Percentiles rank a stretch among this genome's conserved stretches.
Evolutionary conservation across 345 rosid species (phyloP).

Genomic region (Camelina laxa): DNA sequence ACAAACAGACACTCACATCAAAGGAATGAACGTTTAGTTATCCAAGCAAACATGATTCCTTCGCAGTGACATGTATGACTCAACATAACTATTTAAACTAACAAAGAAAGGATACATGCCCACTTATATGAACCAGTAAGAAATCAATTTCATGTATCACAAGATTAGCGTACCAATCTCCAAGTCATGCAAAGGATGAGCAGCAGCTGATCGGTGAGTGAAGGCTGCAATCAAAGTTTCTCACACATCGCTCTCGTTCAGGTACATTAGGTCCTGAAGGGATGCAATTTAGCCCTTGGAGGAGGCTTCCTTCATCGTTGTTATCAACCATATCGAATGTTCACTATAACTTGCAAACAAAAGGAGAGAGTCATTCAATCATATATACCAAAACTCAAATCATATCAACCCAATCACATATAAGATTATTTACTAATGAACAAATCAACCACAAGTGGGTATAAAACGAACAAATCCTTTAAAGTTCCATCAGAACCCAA

Average conservation of each 20-base stretch:
- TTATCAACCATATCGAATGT: slow-evolving; percentile 54
- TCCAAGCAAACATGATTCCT: background rate
- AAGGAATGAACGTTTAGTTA: slow-evolving; percentile 7
- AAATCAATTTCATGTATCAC: background rate
- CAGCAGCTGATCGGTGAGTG: slow-evolving; percentile 75
- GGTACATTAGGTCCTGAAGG: slow-evolving; percentile 47
- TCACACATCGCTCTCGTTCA: slow-evolving; percentile 88
- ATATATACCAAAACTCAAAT: slow-evolving; percentile 12
- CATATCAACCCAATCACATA: background rate
- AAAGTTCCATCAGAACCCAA: slow-evolving; percentile 1
- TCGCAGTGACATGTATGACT: background rate
- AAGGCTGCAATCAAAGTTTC: slow-evolving; percentile 81
- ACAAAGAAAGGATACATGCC: background rate
- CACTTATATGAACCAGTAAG: background rate
- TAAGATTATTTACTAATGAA: background rate
- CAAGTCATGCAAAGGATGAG: slow-evolving; percentile 98
- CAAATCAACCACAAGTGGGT: background rate
- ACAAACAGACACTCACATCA: slow-evolving; percentile 28
- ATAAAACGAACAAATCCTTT: background rate
- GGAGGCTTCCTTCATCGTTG: slow-evolving; percentile 46
- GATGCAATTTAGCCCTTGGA: slow-evolving; percentile 25
- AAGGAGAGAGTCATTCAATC: background rate
- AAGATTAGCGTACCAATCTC: slow-evolving; percentile 63
- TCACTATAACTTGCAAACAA: slow-evolving; percentile 24
- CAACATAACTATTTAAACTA: background rate